Conservation (phyloP, 2,329 filamentous ascomycete species). For the Penicillium sp. region DNA sequence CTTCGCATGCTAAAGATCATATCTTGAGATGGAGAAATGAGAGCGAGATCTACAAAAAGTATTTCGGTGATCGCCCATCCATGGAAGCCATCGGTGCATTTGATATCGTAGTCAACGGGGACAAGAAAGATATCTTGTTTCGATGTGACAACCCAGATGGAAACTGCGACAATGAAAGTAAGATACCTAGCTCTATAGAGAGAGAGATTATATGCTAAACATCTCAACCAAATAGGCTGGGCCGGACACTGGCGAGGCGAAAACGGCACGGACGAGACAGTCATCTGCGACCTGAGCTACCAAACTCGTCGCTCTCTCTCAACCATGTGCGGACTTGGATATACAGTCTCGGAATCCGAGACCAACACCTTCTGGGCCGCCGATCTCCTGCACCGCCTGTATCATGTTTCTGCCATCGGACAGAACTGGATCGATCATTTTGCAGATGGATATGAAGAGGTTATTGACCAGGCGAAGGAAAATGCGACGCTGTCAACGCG, state of each 20-base stretch:
- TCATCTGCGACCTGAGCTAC: slow-evolving; percentile 67
- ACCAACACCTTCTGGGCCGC: slow-evolving; percentile 65
- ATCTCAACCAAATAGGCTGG: slow-evolving; percentile 51
- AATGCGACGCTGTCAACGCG: slow-evolving; percentile 52
- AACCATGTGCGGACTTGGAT: slow-evolving; percentile 62
- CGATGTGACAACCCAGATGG: slow-evolving; percentile 67
- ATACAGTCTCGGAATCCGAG: slow-evolving; percentile 57
- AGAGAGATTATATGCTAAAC: background rate
- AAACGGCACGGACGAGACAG: slow-evolving; percentile 66
- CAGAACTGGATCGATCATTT: slow-evolving; percentile 64
- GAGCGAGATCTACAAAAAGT: slow-evolving; percentile 63
- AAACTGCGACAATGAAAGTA: slow-evolving; percentile 58
- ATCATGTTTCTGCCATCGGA: slow-evolving; percentile 62
- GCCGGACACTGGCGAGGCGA: slow-evolving; percentile 67
- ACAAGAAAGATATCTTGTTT: slow-evolving; percentile 60
- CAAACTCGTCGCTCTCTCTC: slow-evolving; percentile 57
- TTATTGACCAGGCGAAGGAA: slow-evolving; percentile 54
- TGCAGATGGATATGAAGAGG: slow-evolving; percentile 58
- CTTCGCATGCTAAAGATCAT: slow-evolving; percentile 63
- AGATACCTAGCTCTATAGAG: slow-evolving; percentile 16
- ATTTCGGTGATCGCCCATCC: slow-evolving; percentile 63
- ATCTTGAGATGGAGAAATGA: slow-evolving; percentile 51
- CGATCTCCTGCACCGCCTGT: slow-evolving; percentile 66
- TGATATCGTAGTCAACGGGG: slow-evolving; percentile 58
- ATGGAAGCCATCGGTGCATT: slow-evolving; percentile 62